Base-by-base conservation (phyloP, 108 stramenopile genomes). In the Nannochloropsis salina region DNA sequence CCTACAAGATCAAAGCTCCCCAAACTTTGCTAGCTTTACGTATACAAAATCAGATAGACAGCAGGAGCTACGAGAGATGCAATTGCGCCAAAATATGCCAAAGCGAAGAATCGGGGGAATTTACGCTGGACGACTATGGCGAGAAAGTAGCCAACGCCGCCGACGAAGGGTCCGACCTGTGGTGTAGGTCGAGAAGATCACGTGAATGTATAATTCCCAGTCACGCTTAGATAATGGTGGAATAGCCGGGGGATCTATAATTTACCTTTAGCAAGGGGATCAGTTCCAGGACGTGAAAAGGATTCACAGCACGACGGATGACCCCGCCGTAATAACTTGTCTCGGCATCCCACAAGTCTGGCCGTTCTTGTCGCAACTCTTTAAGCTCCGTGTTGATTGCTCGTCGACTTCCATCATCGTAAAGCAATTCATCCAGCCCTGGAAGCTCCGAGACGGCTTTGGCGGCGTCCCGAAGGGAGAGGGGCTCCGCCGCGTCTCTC, bases 161-260 rank as follows among this genome's bases (percentile, higher is more conserved):
- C 61, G n/a, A n/a, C n/a, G n/a, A 74, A 74, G n/a, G 61, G 61
- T 74, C 61, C 61, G 61, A 74, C n/a, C 61, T 74, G n/a, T 74
- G 3, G 20, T n/a, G n/a, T 3, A 74, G n/a, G 6, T 4, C 15
- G 61, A 74, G n/a, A n/a, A n/a, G 61, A n/a, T 74, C 61, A 8
- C 20, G n/a, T n/a, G n/a, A 6, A n/a, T 74, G 61, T 74, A 4
- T n/a, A n/a, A 74, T n/a, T 74, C n/a, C 15, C 61, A 74, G n/a
- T 74, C n/a, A 74, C 15, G n/a, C 3, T 74, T n/a, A 74, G 3
- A n/a, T 4, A 4, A 0, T n/a, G 3, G 15, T 2, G 3, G 20
- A n/a, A n/a, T 74, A n/a, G 20, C 20, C 61, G 20, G 20, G 61
- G 4, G n/a, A 74, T 2, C 61, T n/a, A 74, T n/a, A 74, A 74